Evolutionary conservation across 78 protist species (phyloP), one percentile per base, ranked within the genome.

Genomic region (Speleostelium caveatum): DNA sequence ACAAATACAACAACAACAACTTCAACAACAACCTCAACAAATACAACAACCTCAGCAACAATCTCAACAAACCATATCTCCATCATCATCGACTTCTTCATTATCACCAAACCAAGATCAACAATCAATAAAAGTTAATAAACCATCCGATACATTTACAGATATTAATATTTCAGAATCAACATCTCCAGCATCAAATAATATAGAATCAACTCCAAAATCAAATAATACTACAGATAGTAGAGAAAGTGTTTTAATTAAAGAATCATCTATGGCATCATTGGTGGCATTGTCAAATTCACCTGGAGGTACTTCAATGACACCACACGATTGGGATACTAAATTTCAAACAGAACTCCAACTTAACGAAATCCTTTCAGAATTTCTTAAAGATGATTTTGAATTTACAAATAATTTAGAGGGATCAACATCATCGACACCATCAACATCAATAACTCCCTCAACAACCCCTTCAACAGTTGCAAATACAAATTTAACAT

Each of bases 311-410:
- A 45, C 63, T 58, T 41, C 61, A 77, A 22, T 3, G 19, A 69
- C 56, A 32, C 7, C 30, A 30, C 24, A 51, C 39, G 91, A 83
- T 60, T 83, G 91, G 91, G 91, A 83, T 42, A 83, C 91, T 17
- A 83, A 83, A 58, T 60, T 51, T 30, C 91, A 83, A 58, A 83
- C 91, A 1, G 91, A 83, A n/a, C 12, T 83, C 16, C 91, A 83
- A 69, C 36, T 83, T 30, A 83, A 83, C 32, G 65, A 61, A 30
- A 53, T 83, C 73, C 30, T 83, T 24, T 67, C 91, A 19, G 91
- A 83, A 30, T 83, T 83, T 71, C 45, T 83, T 21, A 83, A 83
- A 39, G 68, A 83, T 38, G 91, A 83, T 49, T 39, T 83, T 41
- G 91, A 83, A 41, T 49, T 83, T 41, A 39, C 75, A 60, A 49